phyloP scores from a whole-genome alignment of 1,284 basidiomycete genomes.

The Coniferiporia sulphurascens region DNA sequence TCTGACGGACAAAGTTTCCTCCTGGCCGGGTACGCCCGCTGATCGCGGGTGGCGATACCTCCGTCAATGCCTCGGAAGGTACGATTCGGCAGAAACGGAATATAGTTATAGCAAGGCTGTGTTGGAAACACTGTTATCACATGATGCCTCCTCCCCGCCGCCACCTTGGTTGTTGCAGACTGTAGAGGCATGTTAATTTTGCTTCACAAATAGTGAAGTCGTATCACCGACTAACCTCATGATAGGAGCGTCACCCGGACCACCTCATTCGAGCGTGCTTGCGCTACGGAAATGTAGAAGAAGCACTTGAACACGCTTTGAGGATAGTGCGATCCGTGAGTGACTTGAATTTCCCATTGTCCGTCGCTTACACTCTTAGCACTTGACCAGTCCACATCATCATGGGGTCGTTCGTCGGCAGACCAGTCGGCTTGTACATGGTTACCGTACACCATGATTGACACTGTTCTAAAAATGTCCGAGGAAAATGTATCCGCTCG shows the following conservation, averaged over 20 bases:
- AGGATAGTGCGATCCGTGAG: conserved; percentile 68
- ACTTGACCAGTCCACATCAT: conserved; percentile 51
- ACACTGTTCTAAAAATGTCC: conserved; percentile 75
- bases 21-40: conserved; percentile 78
- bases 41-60: conserved; percentile 89
- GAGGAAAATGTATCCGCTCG: conserved; percentile 45
- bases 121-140: conserved; percentile 70
- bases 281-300: conserved; percentile 74
- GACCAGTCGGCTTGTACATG: conserved; percentile 61
- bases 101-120: conserved; percentile 72
- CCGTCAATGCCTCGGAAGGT: conserved; percentile 69
- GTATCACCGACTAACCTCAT: conserved; percentile 14
- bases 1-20: conserved; percentile 71
- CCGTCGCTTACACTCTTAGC: conserved; percentile 9
- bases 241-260: conserved; percentile 68
- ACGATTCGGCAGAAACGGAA: conserved; percentile 73
- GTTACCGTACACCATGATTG: conserved; percentile 83
- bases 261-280: conserved; percentile 72
- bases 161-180: conserved; percentile 81
- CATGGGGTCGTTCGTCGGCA: conserved; percentile 50
- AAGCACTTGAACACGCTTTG: conserved; percentile 70
- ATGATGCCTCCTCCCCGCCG: conserved; percentile 56
- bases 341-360: conserved; percentile 12
- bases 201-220: not conserved
- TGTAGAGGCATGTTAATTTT: conserved; percentile 49